Conservation (phyloP, 192 early-diverging fungal species). For the Lunasporangiospora selenospora region DNA sequence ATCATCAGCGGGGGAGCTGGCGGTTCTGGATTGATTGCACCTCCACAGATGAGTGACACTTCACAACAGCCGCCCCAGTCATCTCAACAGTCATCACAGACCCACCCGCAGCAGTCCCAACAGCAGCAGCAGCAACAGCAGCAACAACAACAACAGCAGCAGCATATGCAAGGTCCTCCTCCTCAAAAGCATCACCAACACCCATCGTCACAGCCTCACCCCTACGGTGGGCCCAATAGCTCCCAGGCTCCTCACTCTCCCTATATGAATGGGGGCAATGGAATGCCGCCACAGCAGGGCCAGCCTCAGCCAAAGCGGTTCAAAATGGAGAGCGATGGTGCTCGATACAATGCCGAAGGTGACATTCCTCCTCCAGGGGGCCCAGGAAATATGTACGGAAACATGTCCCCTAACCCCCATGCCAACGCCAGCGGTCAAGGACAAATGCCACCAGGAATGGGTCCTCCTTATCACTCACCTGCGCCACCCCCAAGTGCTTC, state of each 20-base stretch:
- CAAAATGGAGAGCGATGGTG: slow-evolving; percentile 41
- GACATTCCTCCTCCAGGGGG: slow-evolving; percentile 44
- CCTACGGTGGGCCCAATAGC: slow-evolving; percentile 41
- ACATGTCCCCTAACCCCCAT: slow-evolving; percentile 52
- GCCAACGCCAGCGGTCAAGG: slow-evolving; percentile 49
- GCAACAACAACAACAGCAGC: slow-evolving; percentile 19
- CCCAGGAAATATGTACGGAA: slow-evolving; percentile 36
- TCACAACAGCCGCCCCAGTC: too few relatives aligned
- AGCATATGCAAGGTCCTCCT: neutral
- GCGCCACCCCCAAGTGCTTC: slow-evolving; percentile 9
- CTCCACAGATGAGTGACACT: slow-evolving; percentile 59
- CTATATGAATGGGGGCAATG: slow-evolving; percentile 49
- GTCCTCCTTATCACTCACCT: slow-evolving; percentile 22
- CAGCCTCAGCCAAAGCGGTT: slow-evolving; percentile 49
- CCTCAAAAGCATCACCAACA: slow-evolving; percentile 27
- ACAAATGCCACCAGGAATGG: slow-evolving; percentile 53
- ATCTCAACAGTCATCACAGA: slow-evolving; percentile 17
- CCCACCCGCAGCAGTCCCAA: slow-evolving; percentile 10
- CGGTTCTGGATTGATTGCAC: slow-evolving; percentile 54
- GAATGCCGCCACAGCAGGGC: slow-evolving; percentile 33
- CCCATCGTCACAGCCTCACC: slow-evolving; percentile 11
- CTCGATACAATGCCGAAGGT: slow-evolving; percentile 29
- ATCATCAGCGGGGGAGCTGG: slow-evolving; percentile 57
- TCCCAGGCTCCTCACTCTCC: slow-evolving; percentile 41
- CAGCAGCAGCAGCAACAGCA: slow-evolving; percentile 15